phyloP scores from a whole-genome alignment of 192 early-diverging fungal genomes.

The Coemansia sp. region DNA sequence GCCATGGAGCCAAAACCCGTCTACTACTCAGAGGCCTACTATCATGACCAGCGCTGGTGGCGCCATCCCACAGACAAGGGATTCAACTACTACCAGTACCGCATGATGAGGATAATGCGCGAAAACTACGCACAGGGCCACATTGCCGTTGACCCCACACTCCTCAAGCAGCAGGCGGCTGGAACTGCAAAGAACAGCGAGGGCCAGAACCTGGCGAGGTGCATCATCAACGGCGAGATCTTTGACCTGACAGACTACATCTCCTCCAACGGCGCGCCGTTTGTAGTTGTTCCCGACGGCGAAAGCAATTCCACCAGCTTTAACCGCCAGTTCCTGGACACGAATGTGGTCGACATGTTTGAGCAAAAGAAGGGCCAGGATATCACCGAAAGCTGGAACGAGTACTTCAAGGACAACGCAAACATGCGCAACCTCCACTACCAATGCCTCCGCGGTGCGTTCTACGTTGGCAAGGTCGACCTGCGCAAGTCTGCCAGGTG shows the following conservation, averaged over 20 bases:
- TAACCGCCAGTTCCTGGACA: conserved; percentile 61
- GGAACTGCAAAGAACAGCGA: conserved; percentile 38
- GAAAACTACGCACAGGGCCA: conserved; percentile 66
- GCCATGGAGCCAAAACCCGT: conserved; percentile 50
- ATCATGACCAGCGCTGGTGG: conserved; percentile 68
- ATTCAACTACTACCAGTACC: conserved; percentile 67
- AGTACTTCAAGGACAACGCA: conserved; percentile 45
- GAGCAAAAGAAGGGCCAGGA: conserved; percentile 60
- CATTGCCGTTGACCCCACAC: conserved; percentile 57
- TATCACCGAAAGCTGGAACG: conserved; percentile 59
- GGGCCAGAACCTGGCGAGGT: conserved; percentile 54
- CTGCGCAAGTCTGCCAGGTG: conserved; percentile 69
- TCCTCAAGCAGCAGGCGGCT: conserved; percentile 52
- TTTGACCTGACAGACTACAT: conserved; percentile 73
- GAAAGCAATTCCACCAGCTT: conserved; percentile 40
- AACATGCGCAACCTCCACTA: conserved; percentile 54
- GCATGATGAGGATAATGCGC: conserved; percentile 61
- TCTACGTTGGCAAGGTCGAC: conserved; percentile 86
- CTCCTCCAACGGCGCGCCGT: conserved; percentile 51
- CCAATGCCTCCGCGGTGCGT: conserved; percentile 77
- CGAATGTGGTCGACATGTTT: conserved; percentile 63
- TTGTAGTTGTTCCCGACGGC: conserved; percentile 48
- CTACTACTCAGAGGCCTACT: conserved; percentile 60
- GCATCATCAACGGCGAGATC: conserved; percentile 66
- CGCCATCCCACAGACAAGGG: conserved; percentile 55